Evolutionary conservation across 441 rosid genomes (phyloP).

Genomic region (Metrosideros polymorpha): DNA sequence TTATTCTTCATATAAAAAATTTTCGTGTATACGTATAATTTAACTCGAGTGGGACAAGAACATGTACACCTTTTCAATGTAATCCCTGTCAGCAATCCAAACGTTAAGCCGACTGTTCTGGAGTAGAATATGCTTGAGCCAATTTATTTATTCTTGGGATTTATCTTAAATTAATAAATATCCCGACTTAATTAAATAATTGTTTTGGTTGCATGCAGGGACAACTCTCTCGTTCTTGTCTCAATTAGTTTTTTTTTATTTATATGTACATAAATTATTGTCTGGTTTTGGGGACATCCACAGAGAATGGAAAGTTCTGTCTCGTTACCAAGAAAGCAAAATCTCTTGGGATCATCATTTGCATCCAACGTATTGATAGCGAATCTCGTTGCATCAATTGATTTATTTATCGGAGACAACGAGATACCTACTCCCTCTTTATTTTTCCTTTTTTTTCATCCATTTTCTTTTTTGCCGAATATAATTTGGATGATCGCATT

Average conservation of each 20-base stretch:
- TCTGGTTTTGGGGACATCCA: background rate
- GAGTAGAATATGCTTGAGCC: background rate
- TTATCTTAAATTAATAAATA: background rate
- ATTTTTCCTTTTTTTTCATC: fast-evolving
- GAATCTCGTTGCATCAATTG: background rate
- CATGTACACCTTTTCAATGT: background rate
- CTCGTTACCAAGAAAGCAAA: background rate
- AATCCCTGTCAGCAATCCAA: background rate
- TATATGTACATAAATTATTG: background rate
- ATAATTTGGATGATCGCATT: background rate
- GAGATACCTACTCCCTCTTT: too few species aligned
- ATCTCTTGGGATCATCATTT: background rate
- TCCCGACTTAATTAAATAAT: background rate
- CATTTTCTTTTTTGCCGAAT: background rate
- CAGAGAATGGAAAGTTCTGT: background rate
- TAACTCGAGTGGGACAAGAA: background rate
- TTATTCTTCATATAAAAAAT: background rate
- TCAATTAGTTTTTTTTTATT: background rate
- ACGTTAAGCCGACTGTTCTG: background rate
- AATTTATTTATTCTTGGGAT: background rate
- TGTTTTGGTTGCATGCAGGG: background rate
- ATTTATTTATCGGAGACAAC: background rate
- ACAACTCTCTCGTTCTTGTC: background rate
- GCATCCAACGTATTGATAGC: background rate
- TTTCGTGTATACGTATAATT: background rate